Evolutionary conservation across 768 basidiomycete species (phyloP).

Genomic region (Collybiopsis confluens): DNA sequence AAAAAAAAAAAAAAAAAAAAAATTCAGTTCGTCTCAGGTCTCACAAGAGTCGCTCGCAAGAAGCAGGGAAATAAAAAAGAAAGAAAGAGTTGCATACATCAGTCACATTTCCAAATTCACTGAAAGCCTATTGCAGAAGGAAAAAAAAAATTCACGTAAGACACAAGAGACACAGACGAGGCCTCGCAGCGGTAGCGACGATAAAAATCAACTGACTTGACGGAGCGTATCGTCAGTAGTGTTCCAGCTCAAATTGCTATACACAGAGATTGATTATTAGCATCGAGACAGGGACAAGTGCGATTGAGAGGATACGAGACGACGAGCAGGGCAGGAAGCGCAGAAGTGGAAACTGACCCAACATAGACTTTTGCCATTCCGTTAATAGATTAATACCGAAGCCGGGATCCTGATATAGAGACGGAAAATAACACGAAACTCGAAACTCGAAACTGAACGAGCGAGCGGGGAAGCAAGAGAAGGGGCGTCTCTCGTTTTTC

Average conservation of each 20-base stretch:
- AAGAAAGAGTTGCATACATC: slow-evolving; percentile 77
- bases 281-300: slow-evolving; percentile 33
- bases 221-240: slow-evolving; percentile 91
- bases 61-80: not conserved
- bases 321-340: slow-evolving; percentile 21
- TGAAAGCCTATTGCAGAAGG: slow-evolving; percentile 89
- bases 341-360: slow-evolving; percentile 78
- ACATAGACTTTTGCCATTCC: slow-evolving; percentile 89
- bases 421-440: slow-evolving; percentile 53
- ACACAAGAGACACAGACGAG: too few species aligned
- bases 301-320: slow-evolving; percentile 40
- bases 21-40: slow-evolving; percentile 33
- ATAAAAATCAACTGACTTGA: slow-evolving; percentile 68
- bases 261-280: slow-evolving; percentile 53
- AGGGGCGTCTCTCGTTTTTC: not conserved
- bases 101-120: slow-evolving; percentile 71
- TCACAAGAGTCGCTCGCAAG: slow-evolving; percentile 12
- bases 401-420: slow-evolving; percentile 44
- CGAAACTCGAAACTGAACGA: slow-evolving; percentile 45
- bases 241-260: slow-evolving; percentile 94
- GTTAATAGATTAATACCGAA: slow-evolving; percentile 49
- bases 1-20: slow-evolving; percentile 18
- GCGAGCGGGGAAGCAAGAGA: slow-evolving; percentile 33
- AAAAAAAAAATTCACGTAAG: too few species aligned
- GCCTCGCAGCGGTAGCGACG: too few species aligned